Percentiles rank a stretch among this genome's conserved stretches.
These are phyloP conservation scores for Aristolochia fimbriata DNA, from an alignment of 164 flowering plant genomes.

Conservation along the genomic window DNA sequence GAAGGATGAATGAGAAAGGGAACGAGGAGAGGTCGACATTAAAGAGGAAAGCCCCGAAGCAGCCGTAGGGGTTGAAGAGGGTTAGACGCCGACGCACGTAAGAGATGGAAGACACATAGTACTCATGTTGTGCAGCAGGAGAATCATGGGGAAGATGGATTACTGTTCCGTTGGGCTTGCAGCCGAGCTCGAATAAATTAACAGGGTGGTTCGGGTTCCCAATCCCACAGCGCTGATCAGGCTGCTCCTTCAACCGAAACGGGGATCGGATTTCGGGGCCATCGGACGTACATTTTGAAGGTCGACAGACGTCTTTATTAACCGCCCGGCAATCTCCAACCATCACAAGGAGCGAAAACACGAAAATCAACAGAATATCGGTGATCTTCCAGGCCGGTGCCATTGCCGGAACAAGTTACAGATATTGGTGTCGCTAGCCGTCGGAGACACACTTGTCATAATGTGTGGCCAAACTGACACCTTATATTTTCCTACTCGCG, in stretches of 20 bases:
- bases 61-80: not conserved
- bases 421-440: no score
- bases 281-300: not conserved
- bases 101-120: not conserved
- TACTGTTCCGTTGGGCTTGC: not conserved
- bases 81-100: not conserved
- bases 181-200: slow-evolving; percentile 2
- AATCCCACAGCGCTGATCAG: slow-evolving; percentile 2
- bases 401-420: no score
- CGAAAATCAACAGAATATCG: no score
- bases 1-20: no score
- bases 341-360: no score
- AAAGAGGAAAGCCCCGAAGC: not conserved
- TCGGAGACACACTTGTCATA: no score
- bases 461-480: no score
- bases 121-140: not conserved
- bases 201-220: no score
- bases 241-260: not conserved
- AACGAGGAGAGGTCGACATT: not conserved
- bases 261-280: slow-evolving; percentile 2
- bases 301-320: no score
- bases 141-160: not conserved
- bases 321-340: no score
- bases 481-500: no score
- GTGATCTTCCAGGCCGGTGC: no score